These are phyloP conservation scores for Ceratobasidium sp. DNA, from an alignment of 1,284 basidiomycete species.

Conservation along the genomic window DNA sequence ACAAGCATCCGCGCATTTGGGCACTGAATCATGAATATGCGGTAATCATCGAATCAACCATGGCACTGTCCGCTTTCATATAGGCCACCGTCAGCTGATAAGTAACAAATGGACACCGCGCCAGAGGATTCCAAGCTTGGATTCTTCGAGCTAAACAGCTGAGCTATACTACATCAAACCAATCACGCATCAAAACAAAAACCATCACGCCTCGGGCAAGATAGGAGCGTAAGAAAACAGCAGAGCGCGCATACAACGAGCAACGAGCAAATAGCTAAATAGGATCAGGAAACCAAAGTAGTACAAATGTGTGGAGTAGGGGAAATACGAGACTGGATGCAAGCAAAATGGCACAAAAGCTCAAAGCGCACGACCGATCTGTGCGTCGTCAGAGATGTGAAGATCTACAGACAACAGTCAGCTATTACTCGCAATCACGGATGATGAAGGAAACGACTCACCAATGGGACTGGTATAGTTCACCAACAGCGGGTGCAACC, in stretches of 20 bases:
- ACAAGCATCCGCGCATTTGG: no score
- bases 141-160: neutral
- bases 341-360: neutral
- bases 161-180: constrained; percentile 10
- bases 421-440: neutral
- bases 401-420: constrained; percentile 6
- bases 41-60: neutral
- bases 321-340: neutral
- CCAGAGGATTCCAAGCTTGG: neutral
- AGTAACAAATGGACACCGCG: no score
- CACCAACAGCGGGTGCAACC: constrained; percentile 34
- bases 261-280: neutral
- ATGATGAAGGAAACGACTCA: constrained; percentile 4
- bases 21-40: neutral
- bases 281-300: neutral
- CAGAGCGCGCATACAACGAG: neutral
- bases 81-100: no score
- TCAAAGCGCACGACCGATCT: constrained; percentile 20
- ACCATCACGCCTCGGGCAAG: neutral
- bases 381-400: constrained; percentile 12
- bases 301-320: constrained; percentile 2
- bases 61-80: no score
- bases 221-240: neutral
- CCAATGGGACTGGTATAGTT: constrained; percentile 42
- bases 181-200: neutral